Evolutionary conservation across 2,329 filamentous ascomycete genomes (phyloP).

Genomic region (Cladobotryum protrusum): DNA sequence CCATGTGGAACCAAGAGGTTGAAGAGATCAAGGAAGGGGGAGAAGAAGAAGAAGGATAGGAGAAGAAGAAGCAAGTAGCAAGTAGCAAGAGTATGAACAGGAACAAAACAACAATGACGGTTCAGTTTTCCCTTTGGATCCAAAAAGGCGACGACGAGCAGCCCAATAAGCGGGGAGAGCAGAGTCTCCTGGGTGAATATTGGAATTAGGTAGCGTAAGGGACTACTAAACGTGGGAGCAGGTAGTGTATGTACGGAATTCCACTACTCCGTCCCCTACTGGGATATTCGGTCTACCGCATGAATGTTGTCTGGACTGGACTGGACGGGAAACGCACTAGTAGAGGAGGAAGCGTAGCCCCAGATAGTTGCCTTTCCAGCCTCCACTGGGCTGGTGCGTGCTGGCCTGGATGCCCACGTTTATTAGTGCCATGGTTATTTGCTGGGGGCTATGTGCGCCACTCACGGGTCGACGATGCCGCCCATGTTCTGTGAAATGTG

Average conservation of each 20-base stretch:
- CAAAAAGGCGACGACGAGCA: conserved; percentile 4
- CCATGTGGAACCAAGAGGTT: neutral
- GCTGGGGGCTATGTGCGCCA: conserved; percentile 11
- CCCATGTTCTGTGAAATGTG: conserved; percentile 3
- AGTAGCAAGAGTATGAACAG: conserved; percentile 1
- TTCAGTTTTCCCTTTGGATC: neutral
- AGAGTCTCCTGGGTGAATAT: conserved; percentile 8
- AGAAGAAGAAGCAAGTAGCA: too few species aligned
- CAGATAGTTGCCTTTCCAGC: conserved; percentile 10
- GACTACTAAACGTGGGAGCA: conserved; percentile 1
- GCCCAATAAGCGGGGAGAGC: conserved; percentile 10
- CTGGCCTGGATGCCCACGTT: conserved; percentile 11
- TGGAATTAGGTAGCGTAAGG: conserved; percentile 1
- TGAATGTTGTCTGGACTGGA: conserved; percentile 5
- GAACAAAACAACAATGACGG: neutral
- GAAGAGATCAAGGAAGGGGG: neutral
- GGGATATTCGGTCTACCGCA: conserved; percentile 7
- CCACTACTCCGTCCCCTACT: conserved; percentile 7
- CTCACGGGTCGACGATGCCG: conserved; percentile 12
- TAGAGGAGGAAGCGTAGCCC: conserved; percentile 7
- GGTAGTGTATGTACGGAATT: neutral
- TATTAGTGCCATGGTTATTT: conserved; percentile 8
- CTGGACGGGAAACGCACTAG: conserved; percentile 12
- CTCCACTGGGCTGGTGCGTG: conserved; percentile 8
- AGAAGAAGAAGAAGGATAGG: neutral